Conservation (phyloP, 2,329 filamentous ascomycete genomes). For the Allantophomopsis lycopodina region DNA sequence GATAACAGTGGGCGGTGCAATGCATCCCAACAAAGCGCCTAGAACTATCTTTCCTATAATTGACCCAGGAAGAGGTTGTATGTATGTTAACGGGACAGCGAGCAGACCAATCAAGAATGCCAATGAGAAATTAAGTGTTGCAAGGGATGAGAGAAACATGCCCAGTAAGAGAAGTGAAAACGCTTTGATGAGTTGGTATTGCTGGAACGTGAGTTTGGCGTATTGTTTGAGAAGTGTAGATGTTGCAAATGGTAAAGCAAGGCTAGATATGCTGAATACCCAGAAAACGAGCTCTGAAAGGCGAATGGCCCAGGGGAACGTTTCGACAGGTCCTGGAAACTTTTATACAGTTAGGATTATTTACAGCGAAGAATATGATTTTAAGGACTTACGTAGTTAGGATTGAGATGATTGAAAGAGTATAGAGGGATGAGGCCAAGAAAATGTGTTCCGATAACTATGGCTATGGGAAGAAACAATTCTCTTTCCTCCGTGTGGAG, state of each 20-base stretch:
- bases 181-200: constrained; percentile 69
- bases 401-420: constrained; percentile 60
- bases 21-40: constrained; percentile 36
- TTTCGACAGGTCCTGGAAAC: too few species aligned
- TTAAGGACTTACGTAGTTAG: constrained; percentile 37
- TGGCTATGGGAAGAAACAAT: constrained; percentile 57
- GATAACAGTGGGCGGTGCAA: constrained; percentile 46
- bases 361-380: background rate
- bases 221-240: constrained; percentile 37
- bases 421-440: constrained; percentile 71
- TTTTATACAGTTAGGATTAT: too few species aligned
- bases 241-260: constrained; percentile 40
- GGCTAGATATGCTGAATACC: too few species aligned
- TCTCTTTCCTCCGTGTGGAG: constrained; percentile 27
- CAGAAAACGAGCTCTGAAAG: too few species aligned
- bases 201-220: constrained; percentile 45
- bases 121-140: constrained; percentile 90
- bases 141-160: constrained; percentile 81
- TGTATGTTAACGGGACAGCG: constrained; percentile 67
- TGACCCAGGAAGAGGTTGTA: constrained; percentile 31
- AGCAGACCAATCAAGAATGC: constrained; percentile 74
- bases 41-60: constrained; percentile 26
- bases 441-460: constrained; percentile 63
- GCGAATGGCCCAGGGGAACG: too few species aligned
- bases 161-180: constrained; percentile 88